These are phyloP conservation scores for Pleoardoris graminearum DNA, from an alignment of 2,329 filamentous ascomycete genomes.

Conservation along the genomic window DNA sequence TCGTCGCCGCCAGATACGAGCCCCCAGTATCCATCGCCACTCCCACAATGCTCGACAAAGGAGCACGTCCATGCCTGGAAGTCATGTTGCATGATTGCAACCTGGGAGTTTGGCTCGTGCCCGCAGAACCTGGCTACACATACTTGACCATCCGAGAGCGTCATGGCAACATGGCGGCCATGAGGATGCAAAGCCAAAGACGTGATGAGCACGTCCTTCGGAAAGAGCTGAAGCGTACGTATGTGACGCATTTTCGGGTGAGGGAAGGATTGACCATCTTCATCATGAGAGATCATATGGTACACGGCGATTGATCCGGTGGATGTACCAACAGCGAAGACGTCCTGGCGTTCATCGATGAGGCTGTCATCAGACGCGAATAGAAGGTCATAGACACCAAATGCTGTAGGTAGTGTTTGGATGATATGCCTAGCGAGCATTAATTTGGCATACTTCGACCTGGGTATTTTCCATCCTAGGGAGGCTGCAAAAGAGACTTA, in stretches of 20 bases:
- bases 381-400: conserved; percentile 81
- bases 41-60: conserved; percentile 48
- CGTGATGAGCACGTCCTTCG: conserved; percentile 66
- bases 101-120: conserved; percentile 14
- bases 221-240: conserved; percentile 55
- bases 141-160: conserved; percentile 70
- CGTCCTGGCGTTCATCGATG: conserved; percentile 10
- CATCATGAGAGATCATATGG: conserved; percentile 42
- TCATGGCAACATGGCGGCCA: conserved; percentile 62
- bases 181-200: conserved; percentile 74
- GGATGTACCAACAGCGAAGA: conserved; percentile 77
- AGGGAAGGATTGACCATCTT: background rate
- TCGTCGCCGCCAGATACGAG: conserved; percentile 78
- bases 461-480: too few relatives aligned
- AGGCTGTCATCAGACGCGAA: conserved; percentile 62
- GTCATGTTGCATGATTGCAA: conserved; percentile 45
- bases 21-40: conserved; percentile 39
- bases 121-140: conserved; percentile 40
- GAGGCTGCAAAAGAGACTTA: conserved; percentile 53
- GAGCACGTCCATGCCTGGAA: conserved; percentile 75
- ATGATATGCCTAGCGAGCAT: conserved; percentile 43
- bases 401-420: conserved; percentile 65
- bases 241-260: conserved; percentile 39
- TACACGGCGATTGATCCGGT: conserved; percentile 72
- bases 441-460: too few relatives aligned